A percentile compares a stretch with the other conserved stretches of the same genome.
These are phyloP conservation scores for Funneliformis mosseae DNA, from an alignment of 192 early-diverging fungal genomes.

Conservation along the genomic window DNA sequence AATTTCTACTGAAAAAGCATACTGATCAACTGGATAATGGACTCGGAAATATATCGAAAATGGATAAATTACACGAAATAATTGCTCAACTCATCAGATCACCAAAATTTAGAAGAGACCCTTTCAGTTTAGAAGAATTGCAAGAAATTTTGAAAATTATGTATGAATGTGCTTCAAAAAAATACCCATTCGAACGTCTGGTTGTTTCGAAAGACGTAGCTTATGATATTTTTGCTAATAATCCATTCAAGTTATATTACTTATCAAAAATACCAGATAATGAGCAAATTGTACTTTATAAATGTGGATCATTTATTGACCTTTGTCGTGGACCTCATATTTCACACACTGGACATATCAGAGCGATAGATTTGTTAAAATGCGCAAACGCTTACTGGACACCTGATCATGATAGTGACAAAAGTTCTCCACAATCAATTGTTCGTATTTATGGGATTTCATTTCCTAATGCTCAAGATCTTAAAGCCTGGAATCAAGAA, in stretches of 20 bases:
- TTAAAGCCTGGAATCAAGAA: constrained; percentile 36
- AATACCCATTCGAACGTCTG: constrained; percentile 66
- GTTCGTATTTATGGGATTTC: constrained; percentile 74
- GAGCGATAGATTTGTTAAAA: constrained; percentile 54
- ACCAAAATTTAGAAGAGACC: constrained; percentile 27
- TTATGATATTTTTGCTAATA: constrained; percentile 64
- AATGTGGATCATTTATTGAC: constrained; percentile 74
- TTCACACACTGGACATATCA: constrained; percentile 63
- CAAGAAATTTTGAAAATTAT: constrained; percentile 53
- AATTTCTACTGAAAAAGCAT: constrained; percentile 59
- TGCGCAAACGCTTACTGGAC: constrained; percentile 69
- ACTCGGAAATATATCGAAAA: constrained; percentile 26
- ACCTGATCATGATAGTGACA: constrained; percentile 43
- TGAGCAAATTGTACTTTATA: constrained; percentile 62
- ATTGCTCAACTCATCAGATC: constrained; percentile 47
- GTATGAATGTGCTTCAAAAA: constrained; percentile 52
- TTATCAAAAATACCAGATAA: constrained; percentile 53
- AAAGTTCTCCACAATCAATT: constrained; percentile 55
- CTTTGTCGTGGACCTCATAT: constrained; percentile 80
- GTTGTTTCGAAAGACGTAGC: constrained; percentile 62
- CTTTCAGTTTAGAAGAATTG: constrained; percentile 45
- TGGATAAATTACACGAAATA: constrained; percentile 34
- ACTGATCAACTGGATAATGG: constrained; percentile 38
- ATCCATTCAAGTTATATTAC: constrained; percentile 76
- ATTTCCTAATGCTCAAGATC: constrained; percentile 53